Percentiles rank a stretch among this genome's conserved stretches.
Evolutionary conservation across 352 stramenopile species (phyloP).

Genomic region (Pythium vanterpoolii): DNA sequence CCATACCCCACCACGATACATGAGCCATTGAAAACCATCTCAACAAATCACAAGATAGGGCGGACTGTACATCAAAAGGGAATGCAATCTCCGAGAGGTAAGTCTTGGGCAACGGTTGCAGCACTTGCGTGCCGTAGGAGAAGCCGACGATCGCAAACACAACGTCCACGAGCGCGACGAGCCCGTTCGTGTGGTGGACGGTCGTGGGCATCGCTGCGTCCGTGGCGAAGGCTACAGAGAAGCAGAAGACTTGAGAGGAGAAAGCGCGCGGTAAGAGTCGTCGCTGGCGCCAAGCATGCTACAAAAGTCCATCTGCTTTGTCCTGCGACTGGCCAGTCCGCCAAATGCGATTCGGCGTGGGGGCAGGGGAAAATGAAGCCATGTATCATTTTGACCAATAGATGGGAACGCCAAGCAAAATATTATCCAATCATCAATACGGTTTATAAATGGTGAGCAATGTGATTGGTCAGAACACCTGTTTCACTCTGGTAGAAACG

Average conservation of each 20-base stretch:
- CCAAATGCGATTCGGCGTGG: neutral
- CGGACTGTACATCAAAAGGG: slow-evolving; percentile 49
- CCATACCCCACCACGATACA: neutral
- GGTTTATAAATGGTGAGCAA: neutral
- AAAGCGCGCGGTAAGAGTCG: neutral
- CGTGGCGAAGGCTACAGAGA: neutral
- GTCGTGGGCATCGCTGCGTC: neutral
- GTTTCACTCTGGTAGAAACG: too few relatives aligned
- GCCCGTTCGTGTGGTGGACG: neutral
- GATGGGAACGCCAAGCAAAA: neutral
- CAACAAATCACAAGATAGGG: neutral
- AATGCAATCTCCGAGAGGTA: slow-evolving; percentile 79
- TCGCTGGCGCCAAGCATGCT: too few relatives aligned
- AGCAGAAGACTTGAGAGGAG: neutral
- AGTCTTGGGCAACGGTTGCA: slow-evolving; percentile 58
- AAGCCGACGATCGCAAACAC: slow-evolving; percentile 54
- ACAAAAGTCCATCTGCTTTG: slow-evolving; percentile 12
- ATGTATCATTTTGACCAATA: slow-evolving; percentile 9
- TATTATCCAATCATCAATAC: slow-evolving; percentile 1
- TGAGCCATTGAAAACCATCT: neutral
- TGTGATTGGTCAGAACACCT: too few relatives aligned
- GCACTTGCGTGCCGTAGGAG: slow-evolving; percentile 47
- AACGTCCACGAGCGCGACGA: slow-evolving; percentile 18
- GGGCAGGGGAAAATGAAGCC: neutral
- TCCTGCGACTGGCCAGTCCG: neutral